These are phyloP conservation scores for Beauveria rudraprayagi DNA, from an alignment of 2,329 filamentous ascomycete species.

Conservation along the genomic window DNA sequence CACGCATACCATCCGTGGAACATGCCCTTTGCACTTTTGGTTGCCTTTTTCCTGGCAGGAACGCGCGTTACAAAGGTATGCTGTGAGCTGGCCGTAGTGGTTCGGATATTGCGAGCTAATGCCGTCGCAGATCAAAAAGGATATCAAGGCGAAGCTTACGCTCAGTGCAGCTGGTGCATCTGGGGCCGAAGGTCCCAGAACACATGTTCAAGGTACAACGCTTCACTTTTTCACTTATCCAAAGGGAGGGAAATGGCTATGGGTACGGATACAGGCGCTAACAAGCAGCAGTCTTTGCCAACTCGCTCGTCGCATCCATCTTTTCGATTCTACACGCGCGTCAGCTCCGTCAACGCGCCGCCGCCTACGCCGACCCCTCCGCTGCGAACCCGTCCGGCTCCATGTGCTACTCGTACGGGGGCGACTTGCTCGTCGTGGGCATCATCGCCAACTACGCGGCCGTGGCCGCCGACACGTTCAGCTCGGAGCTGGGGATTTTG, in stretches of 20 bases:
- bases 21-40: constrained; percentile 76
- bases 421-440: constrained; percentile 55
- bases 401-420: constrained; percentile 52
- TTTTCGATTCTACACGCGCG: constrained; percentile 51
- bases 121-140: constrained; percentile 66
- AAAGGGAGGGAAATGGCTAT: not conserved
- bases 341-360: constrained; percentile 44
- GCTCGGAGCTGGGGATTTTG: constrained; percentile 89
- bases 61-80: constrained; percentile 73
- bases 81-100: not conserved
- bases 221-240: not conserved
- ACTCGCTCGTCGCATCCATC: constrained; percentile 71
- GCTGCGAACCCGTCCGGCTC: constrained; percentile 29
- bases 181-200: constrained; percentile 75
- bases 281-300: constrained; percentile 59
- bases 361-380: constrained; percentile 28
- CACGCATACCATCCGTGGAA: constrained; percentile 93
- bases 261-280: not conserved
- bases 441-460: constrained; percentile 81
- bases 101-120: constrained; percentile 12
- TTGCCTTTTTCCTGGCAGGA: constrained; percentile 79
- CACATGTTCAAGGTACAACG: constrained; percentile 63
- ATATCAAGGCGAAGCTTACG: constrained; percentile 75
- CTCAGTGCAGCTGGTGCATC: constrained; percentile 63
- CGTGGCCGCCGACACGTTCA: constrained; percentile 88